Evolutionary conservation across 2,329 filamentous ascomycete genomes (phyloP).

Genomic region (Cercospora sp.): DNA sequence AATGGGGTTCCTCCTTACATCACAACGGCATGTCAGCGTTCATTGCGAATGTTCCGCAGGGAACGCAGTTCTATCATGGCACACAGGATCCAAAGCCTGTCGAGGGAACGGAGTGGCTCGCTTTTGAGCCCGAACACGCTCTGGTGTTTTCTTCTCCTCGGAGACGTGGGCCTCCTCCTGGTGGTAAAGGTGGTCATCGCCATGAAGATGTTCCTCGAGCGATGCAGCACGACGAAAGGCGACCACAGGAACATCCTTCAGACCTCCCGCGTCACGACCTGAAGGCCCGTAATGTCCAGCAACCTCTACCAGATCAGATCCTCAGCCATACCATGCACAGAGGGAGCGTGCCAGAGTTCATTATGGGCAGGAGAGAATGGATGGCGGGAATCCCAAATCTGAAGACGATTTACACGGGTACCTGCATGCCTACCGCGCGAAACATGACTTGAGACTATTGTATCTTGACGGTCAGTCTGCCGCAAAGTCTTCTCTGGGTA

Average conservation of each 20-base stretch:
- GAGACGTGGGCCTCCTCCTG: slow-evolving; percentile 20
- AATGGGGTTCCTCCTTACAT: slow-evolving; percentile 71
- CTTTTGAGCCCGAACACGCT: slow-evolving; percentile 75
- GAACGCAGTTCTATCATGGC: slow-evolving; percentile 70
- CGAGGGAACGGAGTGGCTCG: slow-evolving; percentile 66
- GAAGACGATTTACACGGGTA: slow-evolving; percentile 50
- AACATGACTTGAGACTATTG: slow-evolving; percentile 59
- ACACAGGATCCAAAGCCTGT: slow-evolving; percentile 50
- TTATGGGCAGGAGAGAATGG: slow-evolving; percentile 4
- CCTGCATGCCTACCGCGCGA: slow-evolving; percentile 66
- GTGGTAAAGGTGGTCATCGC: background rate
- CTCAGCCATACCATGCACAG: slow-evolving; percentile 20
- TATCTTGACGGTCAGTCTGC: slow-evolving; percentile 72
- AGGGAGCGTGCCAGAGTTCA: slow-evolving; percentile 13
- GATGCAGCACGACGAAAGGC: slow-evolving; percentile 9
- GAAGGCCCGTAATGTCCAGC: slow-evolving; percentile 12
- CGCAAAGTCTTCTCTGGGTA: slow-evolving; percentile 65
- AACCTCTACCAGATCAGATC: slow-evolving; percentile 8
- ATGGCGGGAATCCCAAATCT: background rate
- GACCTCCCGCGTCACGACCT: slow-evolving; percentile 15
- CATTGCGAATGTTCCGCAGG: slow-evolving; percentile 63
- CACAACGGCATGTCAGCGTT: slow-evolving; percentile 78
- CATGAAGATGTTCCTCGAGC: slow-evolving; percentile 17
- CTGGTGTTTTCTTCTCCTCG: slow-evolving; percentile 58
- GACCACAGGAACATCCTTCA: slow-evolving; percentile 14